Evolutionary conservation across 2,329 filamentous ascomycete genomes (phyloP).

Genomic region (Knufia petricola): DNA sequence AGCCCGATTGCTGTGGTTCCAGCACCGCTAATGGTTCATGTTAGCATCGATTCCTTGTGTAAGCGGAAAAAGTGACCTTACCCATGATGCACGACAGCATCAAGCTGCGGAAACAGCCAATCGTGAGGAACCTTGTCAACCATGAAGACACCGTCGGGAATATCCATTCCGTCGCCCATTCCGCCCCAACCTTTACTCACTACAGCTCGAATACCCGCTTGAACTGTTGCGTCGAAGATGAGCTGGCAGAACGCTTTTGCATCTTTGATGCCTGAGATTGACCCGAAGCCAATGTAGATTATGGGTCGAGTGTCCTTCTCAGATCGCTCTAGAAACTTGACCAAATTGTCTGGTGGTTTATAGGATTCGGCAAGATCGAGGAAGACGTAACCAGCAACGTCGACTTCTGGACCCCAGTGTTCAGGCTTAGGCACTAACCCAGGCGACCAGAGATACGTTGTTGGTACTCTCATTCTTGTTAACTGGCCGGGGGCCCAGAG

Average conservation of each 20-base stretch:
- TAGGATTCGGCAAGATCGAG: conserved; percentile 32
- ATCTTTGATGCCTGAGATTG: conserved; percentile 47
- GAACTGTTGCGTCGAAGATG: conserved; percentile 41
- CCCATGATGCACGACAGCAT: conserved; percentile 49
- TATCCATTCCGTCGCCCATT: conserved; percentile 29
- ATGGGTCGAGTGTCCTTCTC: conserved; percentile 37
- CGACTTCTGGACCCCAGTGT: conserved; percentile 34
- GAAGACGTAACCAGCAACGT: conserved; percentile 41
- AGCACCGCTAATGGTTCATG: too few relatives aligned
- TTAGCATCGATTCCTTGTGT: too few relatives aligned
- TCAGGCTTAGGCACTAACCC: conserved; percentile 33
- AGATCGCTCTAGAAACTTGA: conserved; percentile 37
- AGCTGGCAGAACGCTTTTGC: conserved; percentile 36
- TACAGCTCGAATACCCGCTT: conserved; percentile 42
- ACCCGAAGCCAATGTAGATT: conserved; percentile 49
- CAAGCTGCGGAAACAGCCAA: conserved; percentile 49
- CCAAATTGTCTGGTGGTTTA: conserved; percentile 33
- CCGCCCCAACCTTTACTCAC: conserved; percentile 48
- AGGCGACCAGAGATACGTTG: conserved; percentile 40
- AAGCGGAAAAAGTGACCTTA: too few relatives aligned
- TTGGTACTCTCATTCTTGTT: conserved; percentile 31
- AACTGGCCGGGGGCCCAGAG: conserved; percentile 31
- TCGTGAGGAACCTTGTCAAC: conserved; percentile 49
- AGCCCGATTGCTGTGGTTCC: conserved; percentile 45
- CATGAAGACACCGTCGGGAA: conserved; percentile 41